Conservation (phyloP, 371 early-diverging fungal species). For the Gilbertella persicaria region DNA sequence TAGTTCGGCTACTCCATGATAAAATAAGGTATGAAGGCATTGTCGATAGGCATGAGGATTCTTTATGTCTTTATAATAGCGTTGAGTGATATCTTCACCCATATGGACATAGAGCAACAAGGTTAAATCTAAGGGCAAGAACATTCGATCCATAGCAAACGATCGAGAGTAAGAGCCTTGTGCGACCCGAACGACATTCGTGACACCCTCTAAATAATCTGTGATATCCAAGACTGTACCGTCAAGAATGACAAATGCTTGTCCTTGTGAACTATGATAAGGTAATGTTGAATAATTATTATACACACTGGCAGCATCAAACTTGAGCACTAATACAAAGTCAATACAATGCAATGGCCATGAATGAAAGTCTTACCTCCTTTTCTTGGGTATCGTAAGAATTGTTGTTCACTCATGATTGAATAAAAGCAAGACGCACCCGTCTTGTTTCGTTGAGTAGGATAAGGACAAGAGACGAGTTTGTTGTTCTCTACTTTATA, state of each 20-base stretch:
- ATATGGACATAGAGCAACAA: constrained; percentile 34
- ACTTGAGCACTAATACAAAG: constrained; percentile 15
- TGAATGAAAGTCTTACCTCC: constrained; percentile 23
- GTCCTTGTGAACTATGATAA: constrained; percentile 5
- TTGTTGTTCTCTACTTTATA: constrained; percentile 22
- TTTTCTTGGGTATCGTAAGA: constrained; percentile 17
- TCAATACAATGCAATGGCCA: background rate
- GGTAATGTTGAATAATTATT: constrained; percentile 16
- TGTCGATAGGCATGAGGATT: constrained; percentile 20
- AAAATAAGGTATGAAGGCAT: constrained; percentile 40
- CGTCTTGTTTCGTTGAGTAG: constrained; percentile 5
- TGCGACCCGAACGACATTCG: constrained; percentile 37
- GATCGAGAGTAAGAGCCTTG: constrained; percentile 35
- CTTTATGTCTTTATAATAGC: constrained; percentile 28
- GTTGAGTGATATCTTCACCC: constrained; percentile 40
- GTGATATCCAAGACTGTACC: constrained; percentile 46
- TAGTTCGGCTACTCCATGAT: constrained; percentile 32
- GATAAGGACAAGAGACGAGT: constrained; percentile 41
- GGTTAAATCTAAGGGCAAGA: constrained; percentile 38
- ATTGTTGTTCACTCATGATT: constrained; percentile 7
- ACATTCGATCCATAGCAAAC: constrained; percentile 45
- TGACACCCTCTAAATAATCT: constrained; percentile 35
- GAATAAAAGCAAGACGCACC: constrained; percentile 39
- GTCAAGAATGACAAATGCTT: constrained; percentile 41
- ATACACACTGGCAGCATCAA: background rate